Evolutionary conservation across 179 eudicot species (phyloP).

Genomic region (Beta macrorhiza): DNA sequence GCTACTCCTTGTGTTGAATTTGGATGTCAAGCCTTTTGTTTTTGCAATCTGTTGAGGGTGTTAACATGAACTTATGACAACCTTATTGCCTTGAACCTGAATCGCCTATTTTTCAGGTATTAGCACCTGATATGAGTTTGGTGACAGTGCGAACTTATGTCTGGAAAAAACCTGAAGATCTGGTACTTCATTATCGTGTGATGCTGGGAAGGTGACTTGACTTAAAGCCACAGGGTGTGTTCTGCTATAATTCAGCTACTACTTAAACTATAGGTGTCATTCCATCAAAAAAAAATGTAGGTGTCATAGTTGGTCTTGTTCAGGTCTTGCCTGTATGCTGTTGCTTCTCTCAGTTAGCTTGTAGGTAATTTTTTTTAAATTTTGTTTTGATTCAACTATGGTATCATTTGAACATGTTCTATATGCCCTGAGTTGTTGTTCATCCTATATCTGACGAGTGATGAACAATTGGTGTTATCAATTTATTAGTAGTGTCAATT

Average conservation of each 20-base stretch:
- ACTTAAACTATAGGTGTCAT: background rate
- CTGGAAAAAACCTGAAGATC: constrained; percentile 94
- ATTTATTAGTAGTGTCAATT: too few relatives aligned
- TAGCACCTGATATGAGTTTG: constrained; percentile 93
- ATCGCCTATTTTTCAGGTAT: constrained; percentile 48
- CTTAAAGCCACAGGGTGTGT: constrained; percentile 17
- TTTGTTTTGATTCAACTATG: too few relatives aligned
- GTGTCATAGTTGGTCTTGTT: background rate
- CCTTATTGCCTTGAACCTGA: background rate
- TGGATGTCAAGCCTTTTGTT: background rate
- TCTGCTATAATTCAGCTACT: background rate
- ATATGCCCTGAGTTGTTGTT: too few relatives aligned
- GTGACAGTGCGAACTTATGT: constrained; percentile 91
- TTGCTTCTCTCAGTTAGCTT: background rate
- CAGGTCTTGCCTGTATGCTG: background rate
- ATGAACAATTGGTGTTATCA: too few relatives aligned
- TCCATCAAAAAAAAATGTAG: too few relatives aligned
- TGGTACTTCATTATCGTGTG: constrained; percentile 79
- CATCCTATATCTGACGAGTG: too few relatives aligned
- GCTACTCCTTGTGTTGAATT: background rate
- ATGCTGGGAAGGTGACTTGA: constrained; percentile 54
- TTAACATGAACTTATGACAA: background rate
- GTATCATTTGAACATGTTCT: too few relatives aligned
- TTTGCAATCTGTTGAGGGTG: background rate
- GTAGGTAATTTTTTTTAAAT: too few relatives aligned